Base-by-base conservation (phyloP, 2,329 filamentous ascomycete genomes). In the Aspergillus intermedius region DNA sequence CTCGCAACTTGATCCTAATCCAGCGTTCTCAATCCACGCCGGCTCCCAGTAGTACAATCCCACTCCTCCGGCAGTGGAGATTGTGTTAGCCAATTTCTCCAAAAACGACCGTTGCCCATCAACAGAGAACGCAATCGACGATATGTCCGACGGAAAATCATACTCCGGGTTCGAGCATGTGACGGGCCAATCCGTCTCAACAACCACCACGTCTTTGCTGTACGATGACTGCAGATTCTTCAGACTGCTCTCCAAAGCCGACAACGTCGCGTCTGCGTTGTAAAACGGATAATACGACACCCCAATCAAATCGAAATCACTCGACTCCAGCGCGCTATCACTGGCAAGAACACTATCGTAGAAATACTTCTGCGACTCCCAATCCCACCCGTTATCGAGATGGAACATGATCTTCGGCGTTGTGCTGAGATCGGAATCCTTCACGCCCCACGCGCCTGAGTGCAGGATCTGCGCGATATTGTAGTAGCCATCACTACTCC, bases 281-380 rank as follows among this genome's bases (percentile, higher is more conserved):
- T 85, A 88, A 67, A 87, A 88, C 0, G 86, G 86, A 60, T 89
- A 88, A 68, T 83, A 88, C 0, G 80, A 84, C 0, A 89, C 79
- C 5, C 83, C 86, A 70, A 88, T 86, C 54, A 84, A 76, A 63
- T 89, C 85, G 50, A 83, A 87, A 54, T 87, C 83, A 4, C 70
- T 67, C 0, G 70, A 57, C 3, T 64, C 60, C 3, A 84, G 70
- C 8, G 72, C 71, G 2, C 78, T 82, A 21, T 71, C 66, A 6
- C 62, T 72, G 15, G 5, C 34, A 0, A 85, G 71, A 0, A 84
- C 76, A 2, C 70, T 72, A 21, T 76, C 75, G 67, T 87, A 88
- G 66, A 80, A 87, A 70, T 76, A 83, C 52, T 84, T 69, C 61
- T 88, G 84, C 2, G 78, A 77, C 3, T 67, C 72, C 81, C 80